phyloP scores from a whole-genome alignment of 495 filamentous ascomycete genomes.

The Neurospora sp. region DNA sequence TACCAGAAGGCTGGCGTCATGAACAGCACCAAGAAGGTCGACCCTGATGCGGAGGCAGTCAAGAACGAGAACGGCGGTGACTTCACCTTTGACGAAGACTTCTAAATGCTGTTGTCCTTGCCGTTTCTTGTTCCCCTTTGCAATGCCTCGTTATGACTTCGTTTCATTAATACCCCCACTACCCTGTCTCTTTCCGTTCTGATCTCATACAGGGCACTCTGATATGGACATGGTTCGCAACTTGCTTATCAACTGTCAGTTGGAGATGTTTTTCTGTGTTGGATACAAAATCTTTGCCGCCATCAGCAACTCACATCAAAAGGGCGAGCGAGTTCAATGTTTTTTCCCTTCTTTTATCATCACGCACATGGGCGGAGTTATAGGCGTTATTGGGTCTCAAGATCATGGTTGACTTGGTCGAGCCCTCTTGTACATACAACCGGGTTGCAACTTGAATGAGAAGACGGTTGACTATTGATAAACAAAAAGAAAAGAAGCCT shows the following conservation, averaged over 20 bases:
- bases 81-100: slow-evolving; percentile 94
- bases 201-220: background rate
- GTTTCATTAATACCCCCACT: slow-evolving; percentile 9
- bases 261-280: background rate
- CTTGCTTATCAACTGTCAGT: background rate
- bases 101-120: slow-evolving; percentile 44
- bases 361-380: background rate
- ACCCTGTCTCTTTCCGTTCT: slow-evolving; percentile 1
- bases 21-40: slow-evolving; percentile 77
- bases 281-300: background rate
- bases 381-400: background rate
- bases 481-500: slow-evolving; percentile 6
- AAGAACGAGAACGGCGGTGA: slow-evolving; percentile 62
- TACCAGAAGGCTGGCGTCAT: slow-evolving; percentile 99
- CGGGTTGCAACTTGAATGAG: background rate
- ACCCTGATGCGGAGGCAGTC: slow-evolving; percentile 35
- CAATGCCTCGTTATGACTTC: slow-evolving; percentile 8
- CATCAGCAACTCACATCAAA: background rate
- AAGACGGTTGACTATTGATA: background rate
- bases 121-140: background rate
- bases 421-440: background rate
- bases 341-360: background rate
- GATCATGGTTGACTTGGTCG: background rate
- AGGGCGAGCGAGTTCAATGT: background rate
- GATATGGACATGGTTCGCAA: background rate